Conservation (phyloP, 2,329 filamentous ascomycete species). For the Epichloe uncinata region DNA sequence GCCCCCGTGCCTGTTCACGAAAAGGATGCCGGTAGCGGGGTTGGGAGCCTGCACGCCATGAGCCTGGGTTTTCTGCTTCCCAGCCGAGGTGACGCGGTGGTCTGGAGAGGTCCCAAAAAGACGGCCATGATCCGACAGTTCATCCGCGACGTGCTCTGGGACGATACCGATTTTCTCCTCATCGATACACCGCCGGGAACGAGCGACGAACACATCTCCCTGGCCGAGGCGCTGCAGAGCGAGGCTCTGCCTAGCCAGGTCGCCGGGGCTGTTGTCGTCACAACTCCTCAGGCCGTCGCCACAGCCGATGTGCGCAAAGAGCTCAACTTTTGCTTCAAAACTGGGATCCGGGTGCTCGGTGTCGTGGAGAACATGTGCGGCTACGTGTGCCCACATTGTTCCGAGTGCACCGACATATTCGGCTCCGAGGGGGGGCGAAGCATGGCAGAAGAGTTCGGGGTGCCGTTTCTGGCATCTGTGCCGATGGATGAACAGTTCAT, state of each 20-base stretch:
- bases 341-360: slow-evolving; percentile 63
- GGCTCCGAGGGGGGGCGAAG: slow-evolving; percentile 88
- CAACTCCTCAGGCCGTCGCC: slow-evolving; percentile 86
- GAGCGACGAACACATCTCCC: slow-evolving; percentile 91
- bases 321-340: slow-evolving; percentile 85
- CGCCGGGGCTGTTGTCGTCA: slow-evolving; percentile 83
- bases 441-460: slow-evolving; percentile 77
- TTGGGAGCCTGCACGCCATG: slow-evolving; percentile 69
- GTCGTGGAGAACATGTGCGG: slow-evolving; percentile 97
- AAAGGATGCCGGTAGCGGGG: slow-evolving; percentile 32
- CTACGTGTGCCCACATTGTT: slow-evolving; percentile 68
- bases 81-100: slow-evolving; percentile 75
- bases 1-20: slow-evolving; percentile 69
- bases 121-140: slow-evolving; percentile 98
- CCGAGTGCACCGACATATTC: slow-evolving; percentile 87
- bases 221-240: slow-evolving; percentile 70
- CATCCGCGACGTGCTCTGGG: slow-evolving; percentile 81
- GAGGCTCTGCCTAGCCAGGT: slow-evolving; percentile 53
- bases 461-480: slow-evolving; percentile 73
- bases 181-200: slow-evolving; percentile 96
- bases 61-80: slow-evolving; percentile 83
- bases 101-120: slow-evolving; percentile 97
- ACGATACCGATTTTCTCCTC: slow-evolving; percentile 75
- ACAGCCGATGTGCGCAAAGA: slow-evolving; percentile 92
- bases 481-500: slow-evolving; percentile 93